These are phyloP conservation scores for Tuber calosporum DNA, from an alignment of 495 filamentous ascomycete species.

Conservation along the genomic window DNA sequence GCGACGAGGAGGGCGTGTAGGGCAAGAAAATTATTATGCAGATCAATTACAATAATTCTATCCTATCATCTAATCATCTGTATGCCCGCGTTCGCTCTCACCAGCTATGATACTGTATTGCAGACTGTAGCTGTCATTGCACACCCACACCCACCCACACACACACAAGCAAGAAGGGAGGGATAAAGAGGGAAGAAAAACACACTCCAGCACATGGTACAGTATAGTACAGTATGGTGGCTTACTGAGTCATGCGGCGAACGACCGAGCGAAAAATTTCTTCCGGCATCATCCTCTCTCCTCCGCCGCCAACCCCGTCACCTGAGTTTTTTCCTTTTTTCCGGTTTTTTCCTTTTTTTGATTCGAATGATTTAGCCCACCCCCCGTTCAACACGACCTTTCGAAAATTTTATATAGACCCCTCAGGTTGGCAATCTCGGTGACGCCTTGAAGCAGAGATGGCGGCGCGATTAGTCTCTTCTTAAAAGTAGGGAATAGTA, in stretches of 20 bases:
- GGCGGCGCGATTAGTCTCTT: slow-evolving; percentile 76
- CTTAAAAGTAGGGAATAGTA: slow-evolving; percentile 76
- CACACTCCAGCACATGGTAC: neutral
- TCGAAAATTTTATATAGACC: slow-evolving; percentile 97
- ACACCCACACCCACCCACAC: too few species aligned
- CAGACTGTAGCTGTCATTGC: neutral
- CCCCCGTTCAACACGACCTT: slow-evolving; percentile 49
- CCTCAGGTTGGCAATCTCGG: slow-evolving; percentile 90
- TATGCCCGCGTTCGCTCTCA: neutral
- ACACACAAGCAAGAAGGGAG: neutral
- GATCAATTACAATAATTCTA: slow-evolving; percentile 3
- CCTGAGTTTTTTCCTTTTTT: too few species aligned
- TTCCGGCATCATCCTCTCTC: slow-evolving; percentile 7
- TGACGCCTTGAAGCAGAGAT: slow-evolving; percentile 64
- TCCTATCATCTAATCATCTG: neutral
- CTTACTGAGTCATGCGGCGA: slow-evolving; percentile 4
- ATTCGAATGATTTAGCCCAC: neutral
- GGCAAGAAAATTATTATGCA: neutral
- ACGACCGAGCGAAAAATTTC: slow-evolving; percentile 2
- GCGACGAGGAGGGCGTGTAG: neutral
- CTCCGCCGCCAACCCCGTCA: neutral
- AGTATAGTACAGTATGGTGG: slow-evolving; percentile 5
- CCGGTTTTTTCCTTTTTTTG: too few species aligned
- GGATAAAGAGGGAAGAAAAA: neutral
- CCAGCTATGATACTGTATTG: neutral